A percentile compares a stretch with the other conserved stretches of the same genome.
These are phyloP conservation scores for Dalbergia cultrata DNA, from an alignment of 306 rosid species.

Conservation along the genomic window DNA sequence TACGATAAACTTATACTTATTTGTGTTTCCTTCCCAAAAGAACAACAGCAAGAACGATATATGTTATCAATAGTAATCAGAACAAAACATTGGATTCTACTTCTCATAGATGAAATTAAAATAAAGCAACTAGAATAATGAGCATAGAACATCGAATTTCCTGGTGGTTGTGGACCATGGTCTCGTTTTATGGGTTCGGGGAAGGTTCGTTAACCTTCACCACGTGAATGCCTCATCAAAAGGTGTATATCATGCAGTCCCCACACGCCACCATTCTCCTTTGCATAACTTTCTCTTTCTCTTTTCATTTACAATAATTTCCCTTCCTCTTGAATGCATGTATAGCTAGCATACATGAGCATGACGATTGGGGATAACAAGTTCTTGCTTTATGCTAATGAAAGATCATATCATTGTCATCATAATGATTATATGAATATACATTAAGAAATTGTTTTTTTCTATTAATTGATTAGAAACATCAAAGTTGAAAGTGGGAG, in stretches of 20 bases:
- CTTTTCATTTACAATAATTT: background rate
- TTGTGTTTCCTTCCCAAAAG: too few species aligned
- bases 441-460: background rate
- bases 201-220: conserved; percentile 26
- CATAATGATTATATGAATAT: background rate
- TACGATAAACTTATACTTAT: too few species aligned
- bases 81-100: conserved; percentile 33
- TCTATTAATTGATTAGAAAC: conserved; percentile 29
- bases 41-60: too few species aligned
- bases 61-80: background rate
- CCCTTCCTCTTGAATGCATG: background rate
- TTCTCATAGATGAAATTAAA: background rate
- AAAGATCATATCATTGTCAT: conserved; percentile 1
- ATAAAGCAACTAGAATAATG: background rate
- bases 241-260: conserved; percentile 33
- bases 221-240: conserved; percentile 46
- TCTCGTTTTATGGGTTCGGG: conserved; percentile 5
- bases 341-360: conserved; percentile 47
- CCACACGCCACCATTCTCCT: conserved; percentile 22
- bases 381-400: conserved; percentile 35
- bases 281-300: conserved; percentile 10
- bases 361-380: conserved; percentile 52
- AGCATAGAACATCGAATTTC: conserved; percentile 34
- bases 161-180: conserved; percentile 38
- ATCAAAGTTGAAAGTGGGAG: conserved; percentile 46